These are phyloP conservation scores for Beauveria australis DNA, from an alignment of 2,329 filamentous ascomycete species.

Conservation along the genomic window DNA sequence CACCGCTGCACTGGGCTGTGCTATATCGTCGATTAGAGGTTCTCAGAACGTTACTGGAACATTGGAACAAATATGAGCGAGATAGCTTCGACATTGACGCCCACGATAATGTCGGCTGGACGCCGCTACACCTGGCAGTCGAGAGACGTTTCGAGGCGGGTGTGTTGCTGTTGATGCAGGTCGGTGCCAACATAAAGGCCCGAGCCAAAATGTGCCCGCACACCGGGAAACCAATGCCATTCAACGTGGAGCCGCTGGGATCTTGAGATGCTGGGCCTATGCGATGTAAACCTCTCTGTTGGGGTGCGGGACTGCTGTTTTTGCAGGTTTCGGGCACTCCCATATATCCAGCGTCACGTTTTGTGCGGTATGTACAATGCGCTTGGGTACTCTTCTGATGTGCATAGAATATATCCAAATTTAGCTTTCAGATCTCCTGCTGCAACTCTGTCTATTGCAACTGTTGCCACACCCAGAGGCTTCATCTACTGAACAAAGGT, in stretches of 20 bases:
- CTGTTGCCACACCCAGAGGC: not conserved
- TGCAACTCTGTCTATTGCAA: not conserved
- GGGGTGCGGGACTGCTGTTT: not conserved
- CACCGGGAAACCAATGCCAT: not conserved
- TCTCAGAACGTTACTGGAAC: not conserved
- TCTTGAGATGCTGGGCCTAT: not conserved
- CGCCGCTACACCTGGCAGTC: not conserved
- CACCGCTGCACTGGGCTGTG: not conserved
- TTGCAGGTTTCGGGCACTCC: not conserved
- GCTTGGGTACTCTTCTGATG: not conserved
- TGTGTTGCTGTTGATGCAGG: not conserved
- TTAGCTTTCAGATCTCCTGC: not conserved
- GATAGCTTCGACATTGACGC: not conserved
- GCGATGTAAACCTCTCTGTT: not conserved
- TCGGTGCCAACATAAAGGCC: not conserved
- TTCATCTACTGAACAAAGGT: not conserved
- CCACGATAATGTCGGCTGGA: not conserved
- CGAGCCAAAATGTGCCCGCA: not conserved
- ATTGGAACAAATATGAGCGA: not conserved
- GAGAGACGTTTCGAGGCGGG: constrained; percentile 1
- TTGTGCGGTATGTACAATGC: not conserved
- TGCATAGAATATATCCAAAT: not conserved
- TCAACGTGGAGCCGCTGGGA: not conserved
- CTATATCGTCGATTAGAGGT: not conserved
- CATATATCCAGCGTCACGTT: not conserved